Evolutionary conservation across 2,329 filamentous ascomycete species (phyloP).

Genomic region (Graphilbum fragrans): DNA sequence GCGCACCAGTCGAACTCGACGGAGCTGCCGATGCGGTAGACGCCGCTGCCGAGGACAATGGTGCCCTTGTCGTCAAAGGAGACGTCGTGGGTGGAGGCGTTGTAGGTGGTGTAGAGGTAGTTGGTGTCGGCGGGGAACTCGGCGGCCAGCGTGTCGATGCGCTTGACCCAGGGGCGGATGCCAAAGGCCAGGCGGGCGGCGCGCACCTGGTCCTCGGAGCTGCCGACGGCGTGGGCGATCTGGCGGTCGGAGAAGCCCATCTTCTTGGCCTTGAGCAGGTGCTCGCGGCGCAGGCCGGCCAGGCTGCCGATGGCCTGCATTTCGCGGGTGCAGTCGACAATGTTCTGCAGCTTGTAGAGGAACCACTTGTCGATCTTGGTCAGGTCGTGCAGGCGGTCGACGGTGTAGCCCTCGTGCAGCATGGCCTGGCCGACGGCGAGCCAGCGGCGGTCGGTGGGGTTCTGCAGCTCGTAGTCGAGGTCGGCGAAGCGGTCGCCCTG

Average conservation of each 20-base stretch:
- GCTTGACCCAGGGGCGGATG: conserved; percentile 84
- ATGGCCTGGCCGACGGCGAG: conserved; percentile 98
- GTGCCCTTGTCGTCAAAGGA: conserved; percentile 79
- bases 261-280: conserved; percentile 75
- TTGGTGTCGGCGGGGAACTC: conserved; percentile 94
- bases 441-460: conserved; percentile 89
- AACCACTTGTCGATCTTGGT: conserved; percentile 99
- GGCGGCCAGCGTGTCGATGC: conserved; percentile 97
- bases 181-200: conserved; percentile 73
- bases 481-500: conserved; percentile 66
- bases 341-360: conserved; percentile 76
- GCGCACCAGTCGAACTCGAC: conserved; percentile 99
- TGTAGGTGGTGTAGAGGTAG: conserved; percentile 94
- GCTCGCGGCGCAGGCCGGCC: conserved; percentile 48
- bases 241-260: conserved; percentile 92
- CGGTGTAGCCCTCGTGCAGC: conserved; percentile 83
- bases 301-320: conserved; percentile 62
- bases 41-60: conserved; percentile 92
- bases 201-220: conserved; percentile 84
- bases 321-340: conserved; percentile 76
- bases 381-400: conserved; percentile 96
- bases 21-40: conserved; percentile 93
- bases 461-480: conserved; percentile 92
- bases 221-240: conserved; percentile 86
- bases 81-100: conserved; percentile 76